Base-by-base conservation (phyloP, 495 filamentous ascomycete species). In the Friedmanniomyces simplex region DNA sequence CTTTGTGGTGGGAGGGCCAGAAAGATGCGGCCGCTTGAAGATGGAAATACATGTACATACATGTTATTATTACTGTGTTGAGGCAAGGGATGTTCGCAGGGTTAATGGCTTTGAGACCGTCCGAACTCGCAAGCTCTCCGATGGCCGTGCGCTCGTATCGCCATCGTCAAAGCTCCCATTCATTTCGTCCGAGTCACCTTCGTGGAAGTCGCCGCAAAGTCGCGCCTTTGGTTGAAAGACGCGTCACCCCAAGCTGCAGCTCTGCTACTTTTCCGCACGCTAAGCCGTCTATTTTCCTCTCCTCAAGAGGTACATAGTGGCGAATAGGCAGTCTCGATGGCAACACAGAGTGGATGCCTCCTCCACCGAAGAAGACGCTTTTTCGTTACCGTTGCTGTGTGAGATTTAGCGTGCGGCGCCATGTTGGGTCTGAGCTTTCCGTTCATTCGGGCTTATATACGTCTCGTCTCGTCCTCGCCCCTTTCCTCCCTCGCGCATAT, bases 271-370 rank as follows among this genome's bases (percentile, higher is more conserved):
- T 43, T 43, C 4, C 13, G 5, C 39, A 20, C 39, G 13, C 28
- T 45, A 18, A 49, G 46, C 11, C 2, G 8, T 24, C 46, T 24
- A 49, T 49, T 49, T 49, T 4, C 21, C 22, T 30, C 46, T 16
- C 24, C 2, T 25, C 18, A 25, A 26, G 3, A n/a, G 20, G 22
- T 24, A 18, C 5, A 10, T 10, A 49, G 21, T 16, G 18, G 21
- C 20, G 46, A 49, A 49, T 49, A 49, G 21, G 46, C 46, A 49
- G 25, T 49, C 25, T 49, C 46, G 46, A 49, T 30, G 21, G 46
- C 39, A 43, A 43, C 39, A 43, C 39, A 6, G 39, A 43, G 39
- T 16, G 39, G 39, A 16, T 16, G 39, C 39, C 2, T 20, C 18
- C 14, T 20, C 39, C 14, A 43, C 39, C 39, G 39, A 43, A n/a